Evolutionary conservation across 306 rosid species (phyloP).

Genomic region (Trichosanthes truncata): DNA sequence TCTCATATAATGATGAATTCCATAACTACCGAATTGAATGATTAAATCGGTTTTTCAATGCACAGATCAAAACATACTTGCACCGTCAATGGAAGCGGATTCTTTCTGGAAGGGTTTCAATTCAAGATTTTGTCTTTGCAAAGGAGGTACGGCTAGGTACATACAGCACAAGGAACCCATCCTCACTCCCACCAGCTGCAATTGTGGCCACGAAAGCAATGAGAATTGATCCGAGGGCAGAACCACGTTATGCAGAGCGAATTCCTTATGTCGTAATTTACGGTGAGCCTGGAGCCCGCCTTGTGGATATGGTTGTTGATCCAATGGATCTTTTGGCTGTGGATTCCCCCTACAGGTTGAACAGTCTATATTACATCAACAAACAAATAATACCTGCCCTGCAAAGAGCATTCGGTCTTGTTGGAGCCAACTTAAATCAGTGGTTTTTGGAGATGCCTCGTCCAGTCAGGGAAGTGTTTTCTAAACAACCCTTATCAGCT

Average conservation of each 20-base stretch:
- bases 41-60: not conserved
- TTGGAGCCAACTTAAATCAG: slow-evolving; percentile 68
- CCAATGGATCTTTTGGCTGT: slow-evolving; percentile 72
- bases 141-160: slow-evolving; percentile 92
- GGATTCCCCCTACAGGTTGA: slow-evolving; percentile 68
- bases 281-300: slow-evolving; percentile 90
- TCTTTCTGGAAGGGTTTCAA: slow-evolving; percentile 64
- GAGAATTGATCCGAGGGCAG: slow-evolving; percentile 82
- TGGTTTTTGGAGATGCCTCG: slow-evolving; percentile 94
- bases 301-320: slow-evolving; percentile 86
- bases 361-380: slow-evolving; percentile 76
- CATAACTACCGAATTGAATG: slow-evolving; percentile 14
- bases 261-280: slow-evolving; percentile 81
- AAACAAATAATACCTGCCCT: slow-evolving; percentile 91
- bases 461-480: slow-evolving; percentile 48
- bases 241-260: slow-evolving; percentile 87
- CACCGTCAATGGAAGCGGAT: slow-evolving; percentile 88
- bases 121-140: slow-evolving; percentile 84
- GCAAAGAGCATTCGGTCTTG: slow-evolving; percentile 80
- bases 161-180: slow-evolving; percentile 47
- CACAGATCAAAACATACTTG: slow-evolving; percentile 63
- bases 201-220: slow-evolving; percentile 89
- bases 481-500: slow-evolving; percentile 31
- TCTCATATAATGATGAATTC: not conserved
- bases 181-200: slow-evolving; percentile 97